Conservation (phyloP, 371 early-diverging fungal genomes). For the Apophysomyces sp. region DNA sequence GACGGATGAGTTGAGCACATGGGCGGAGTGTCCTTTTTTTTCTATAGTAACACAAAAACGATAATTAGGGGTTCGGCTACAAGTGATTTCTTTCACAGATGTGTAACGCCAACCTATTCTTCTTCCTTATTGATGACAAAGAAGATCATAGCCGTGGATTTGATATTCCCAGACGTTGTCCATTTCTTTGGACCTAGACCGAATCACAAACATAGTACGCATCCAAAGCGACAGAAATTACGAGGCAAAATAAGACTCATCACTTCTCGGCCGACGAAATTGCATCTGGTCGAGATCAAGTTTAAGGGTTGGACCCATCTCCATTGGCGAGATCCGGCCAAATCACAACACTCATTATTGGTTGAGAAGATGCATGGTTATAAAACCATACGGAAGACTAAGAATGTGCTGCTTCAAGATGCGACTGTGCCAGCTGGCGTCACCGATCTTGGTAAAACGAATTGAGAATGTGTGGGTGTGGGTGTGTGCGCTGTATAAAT, state of each 20-base stretch:
- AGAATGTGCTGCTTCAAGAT: slow-evolving; percentile 21
- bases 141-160: slow-evolving; percentile 31
- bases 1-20: no score
- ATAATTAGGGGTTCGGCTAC: no score
- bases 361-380: slow-evolving; percentile 24
- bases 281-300: slow-evolving; percentile 23
- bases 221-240: slow-evolving; percentile 34
- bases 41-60: no score
- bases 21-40: no score
- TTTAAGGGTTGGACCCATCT: slow-evolving; percentile 29
- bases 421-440: slow-evolving; percentile 33
- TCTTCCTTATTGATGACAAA: slow-evolving; percentile 13
- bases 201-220: slow-evolving; percentile 19
- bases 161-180: slow-evolving; percentile 23
- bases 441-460: slow-evolving; percentile 29
- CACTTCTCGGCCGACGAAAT: slow-evolving; percentile 26
- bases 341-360: slow-evolving; percentile 15
- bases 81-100: no score
- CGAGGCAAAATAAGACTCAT: slow-evolving; percentile 35
- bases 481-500: no score
- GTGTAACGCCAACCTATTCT: neutral
- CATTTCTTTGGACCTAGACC: slow-evolving; percentile 30
- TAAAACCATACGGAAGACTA: slow-evolving; percentile 27
- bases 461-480: no score
- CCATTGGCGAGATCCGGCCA: slow-evolving; percentile 30